Base-by-base conservation (phyloP, 129 eudicot genomes). In the Smallanthus sonchifolius region DNA sequence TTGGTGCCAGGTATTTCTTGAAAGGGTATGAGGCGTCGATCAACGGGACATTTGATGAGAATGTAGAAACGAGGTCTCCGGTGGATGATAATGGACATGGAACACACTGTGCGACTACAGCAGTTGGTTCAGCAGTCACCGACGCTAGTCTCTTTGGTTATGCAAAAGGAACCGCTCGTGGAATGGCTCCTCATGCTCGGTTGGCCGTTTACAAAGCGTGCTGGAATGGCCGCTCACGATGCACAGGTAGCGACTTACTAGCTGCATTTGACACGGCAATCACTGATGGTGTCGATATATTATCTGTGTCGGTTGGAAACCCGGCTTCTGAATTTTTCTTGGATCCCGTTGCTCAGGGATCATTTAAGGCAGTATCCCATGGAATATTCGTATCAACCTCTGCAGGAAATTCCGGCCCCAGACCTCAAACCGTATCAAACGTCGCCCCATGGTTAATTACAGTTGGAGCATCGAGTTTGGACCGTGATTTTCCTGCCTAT, bases 81-180 rank as follows among this genome's bases (percentile, higher is more conserved):
- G 64, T 88, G 66, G 97, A 92, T 24, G 96, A 87, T 7, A 83
- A 70, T 10, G 97, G 97, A 32, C 94, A 89, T 65, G 94, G 97
- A 11, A 86, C 97, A 15, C 97, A 91, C 77, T 83, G 87, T 0
- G 70, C 91, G 5, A 84, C 83, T 20, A 91, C 89, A 10, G 92
- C 91, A 30, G 96, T 80, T 5, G 97, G 97, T 7, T 84, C 96
- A 0, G 67, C 80, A 2, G 92, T 86, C 38, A 59, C 78, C 4
- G 75, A 74, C 8, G 97, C 97, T 67, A 86, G 86, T 57, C 83
- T 91, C 4, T 84, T 88, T 4, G 96, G 92, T 35, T 91, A 69
- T 62, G 97, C 89, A 6, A 81, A 81, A 3, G 96, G 97, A 43
- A 86, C 86, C 6, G 97, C 96, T 14, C 84, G 88, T 39, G 96